phyloP scores from a whole-genome alignment of 1,284 basidiomycete species.

The Ustilago shanxiensis region DNA sequence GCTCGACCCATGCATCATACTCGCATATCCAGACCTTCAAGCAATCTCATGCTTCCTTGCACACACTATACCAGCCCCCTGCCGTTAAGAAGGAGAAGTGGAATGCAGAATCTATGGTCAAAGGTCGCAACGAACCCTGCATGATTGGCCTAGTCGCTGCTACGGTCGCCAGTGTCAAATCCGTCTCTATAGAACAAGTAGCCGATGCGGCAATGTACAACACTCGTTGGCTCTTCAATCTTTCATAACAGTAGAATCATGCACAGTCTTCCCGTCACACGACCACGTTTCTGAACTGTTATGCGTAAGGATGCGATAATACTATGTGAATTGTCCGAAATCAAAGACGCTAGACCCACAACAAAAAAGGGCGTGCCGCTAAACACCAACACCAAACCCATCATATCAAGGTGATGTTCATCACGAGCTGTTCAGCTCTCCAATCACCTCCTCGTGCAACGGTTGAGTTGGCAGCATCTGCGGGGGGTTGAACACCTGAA shows the following conservation, averaged over 20 bases:
- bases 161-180: slow-evolving; percentile 78
- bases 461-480: slow-evolving; percentile 66
- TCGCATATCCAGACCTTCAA: slow-evolving; percentile 75
- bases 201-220: slow-evolving; percentile 67
- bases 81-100: slow-evolving; percentile 78
- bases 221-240: slow-evolving; percentile 55
- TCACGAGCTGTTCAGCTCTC: slow-evolving; percentile 38
- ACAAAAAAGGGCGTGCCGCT: neutral
- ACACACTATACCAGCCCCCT: slow-evolving; percentile 75
- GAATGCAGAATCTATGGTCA: slow-evolving; percentile 77
- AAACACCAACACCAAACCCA: neutral
- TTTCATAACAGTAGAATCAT: slow-evolving; percentile 13
- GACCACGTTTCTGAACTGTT: neutral
- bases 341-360: neutral
- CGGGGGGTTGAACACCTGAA: slow-evolving; percentile 56
- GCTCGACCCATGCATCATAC: slow-evolving; percentile 81
- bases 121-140: slow-evolving; percentile 85
- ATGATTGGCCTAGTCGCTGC: slow-evolving; percentile 82
- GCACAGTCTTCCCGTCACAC: neutral
- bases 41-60: slow-evolving; percentile 70
- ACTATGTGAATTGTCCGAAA: slow-evolving; percentile 1
- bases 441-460: slow-evolving; percentile 50
- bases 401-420: neutral
- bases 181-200: slow-evolving; percentile 76
- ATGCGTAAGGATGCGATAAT: neutral